Evolutionary conservation across 176 grass and related monocot species (phyloP), one percentile per base, ranked within the genome.

Genomic region (Aegilops longissima): DNA sequence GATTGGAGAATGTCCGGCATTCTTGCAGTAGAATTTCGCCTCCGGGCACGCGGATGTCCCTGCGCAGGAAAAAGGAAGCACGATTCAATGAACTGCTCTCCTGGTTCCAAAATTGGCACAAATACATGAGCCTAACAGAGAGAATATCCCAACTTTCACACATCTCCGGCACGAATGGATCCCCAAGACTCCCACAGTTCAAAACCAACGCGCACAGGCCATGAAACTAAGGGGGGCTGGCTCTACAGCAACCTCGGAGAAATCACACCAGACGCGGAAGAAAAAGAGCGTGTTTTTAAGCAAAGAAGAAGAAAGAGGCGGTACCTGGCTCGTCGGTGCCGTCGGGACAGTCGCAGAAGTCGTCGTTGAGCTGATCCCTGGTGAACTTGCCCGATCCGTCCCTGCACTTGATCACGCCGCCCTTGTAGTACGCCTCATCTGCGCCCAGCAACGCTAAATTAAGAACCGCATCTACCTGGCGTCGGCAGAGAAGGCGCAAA

Each of bases 291-390:
- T 61, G 8, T 17, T n/a, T 80, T 80, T 5, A 75, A 30, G 45
- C 6, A 62, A 77, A 11, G 47, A 18, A 31, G 25, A 45, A 52
- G 80, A 33, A 30, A 13, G 87, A 39, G 4, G 61, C 17, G 21
- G 62, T 84, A 99, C 97, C 97, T 8, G 97, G 97, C 85, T 99
- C 97, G 76, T 99, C 97, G 24, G 97, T 99, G 68, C 97, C 97
- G 80, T 99, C 97, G 21, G 90, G 87, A 67, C 97, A 99, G 77
- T 99, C 97, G 73, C 97, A 99, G 85, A 93, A 99, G 61, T 99
- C 97, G 70, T 99, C 97, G 73, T 99, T 99, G 51, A 99, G 94
- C 76, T 96, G 87, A 63, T 91, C 90, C 71, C 89, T 90, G 70
- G 84, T 93, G 85, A 99, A 99, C 73, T 52, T 94, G 51, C 88